Base-by-base conservation (phyloP, 805 yeast species). In the Candida insectalens region DNA sequence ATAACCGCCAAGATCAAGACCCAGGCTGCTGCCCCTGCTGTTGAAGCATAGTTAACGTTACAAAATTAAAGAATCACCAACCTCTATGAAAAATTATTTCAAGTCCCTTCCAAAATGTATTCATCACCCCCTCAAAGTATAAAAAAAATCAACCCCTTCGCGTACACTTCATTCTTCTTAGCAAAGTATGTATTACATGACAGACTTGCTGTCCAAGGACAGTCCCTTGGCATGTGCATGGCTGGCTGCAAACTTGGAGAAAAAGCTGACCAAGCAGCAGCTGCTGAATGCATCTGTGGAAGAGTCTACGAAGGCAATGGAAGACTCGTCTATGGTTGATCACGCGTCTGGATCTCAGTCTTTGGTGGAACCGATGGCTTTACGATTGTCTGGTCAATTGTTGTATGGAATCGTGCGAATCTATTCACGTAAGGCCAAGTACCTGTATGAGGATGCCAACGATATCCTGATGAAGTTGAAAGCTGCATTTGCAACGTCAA, bases 211-310 rank as follows among this genome's bases (percentile, higher is more conserved):
- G 15, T 65, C 83, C 2, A 77, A 73, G 39, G 77, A 77, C 50
- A 94, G 95, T 3, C 95, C 95, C 1, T 62, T 87, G 39, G 94
- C 94, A 3, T 83, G 79, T 43, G 87, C 85, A 6, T 87, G 96
- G 96, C 65, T 87, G 30, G 96, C 96, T 7, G 89, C 95, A 15
- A 87, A 83, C 51, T 69, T 87, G 57, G 94, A 87, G 45, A 74
- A 75, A 46, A 79, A 77, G 44, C 68, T 83, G 22, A 69, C 87
- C 28, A 79, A 80, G 46, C 74, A 72, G 34, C 89, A 83, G 50
- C 63, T 79, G 29, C 62, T 84, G 32, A 77, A 71, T 45, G 79
- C 95, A 10, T 72, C 82, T 45, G 77, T 88, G 37, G 51, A 70
- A 10, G 69, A 75, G 39, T 78, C 88, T 13, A 71, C 80, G 19